These are phyloP conservation scores for Isoetes engelmannii DNA, from an alignment of 83 land plant species.

Conservation along the genomic window DNA sequence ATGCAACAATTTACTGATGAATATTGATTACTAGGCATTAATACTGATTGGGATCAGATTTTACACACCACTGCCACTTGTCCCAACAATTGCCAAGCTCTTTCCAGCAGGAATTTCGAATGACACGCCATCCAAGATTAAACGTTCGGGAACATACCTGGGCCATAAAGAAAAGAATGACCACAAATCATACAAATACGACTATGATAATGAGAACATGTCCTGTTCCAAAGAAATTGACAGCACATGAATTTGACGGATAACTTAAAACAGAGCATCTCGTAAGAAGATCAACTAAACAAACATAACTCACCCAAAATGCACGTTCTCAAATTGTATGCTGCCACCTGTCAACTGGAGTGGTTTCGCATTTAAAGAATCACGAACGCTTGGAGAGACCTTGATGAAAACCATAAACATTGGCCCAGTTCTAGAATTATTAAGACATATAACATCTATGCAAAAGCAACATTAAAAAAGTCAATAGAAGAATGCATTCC, in stretches of 20 bases:
- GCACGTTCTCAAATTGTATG: conserved; percentile 77
- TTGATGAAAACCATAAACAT: too few relatives aligned
- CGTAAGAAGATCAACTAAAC: neutral
- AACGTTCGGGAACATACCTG: conserved; percentile 66
- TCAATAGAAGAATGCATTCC: too few relatives aligned
- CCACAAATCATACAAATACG: neutral
- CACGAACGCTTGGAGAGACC: conserved; percentile 48
- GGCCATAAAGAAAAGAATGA: conserved; percentile 9
- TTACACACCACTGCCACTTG: conserved; percentile 89
- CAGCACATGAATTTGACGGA: neutral
- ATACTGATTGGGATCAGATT: neutral
- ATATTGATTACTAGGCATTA: neutral
- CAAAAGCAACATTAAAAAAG: too few relatives aligned
- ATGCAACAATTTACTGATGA: neutral
- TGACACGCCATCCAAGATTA: conserved; percentile 84
- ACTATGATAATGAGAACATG: neutral
- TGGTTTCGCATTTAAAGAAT: conserved; percentile 51
- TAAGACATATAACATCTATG: too few relatives aligned
- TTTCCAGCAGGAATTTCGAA: conserved; percentile 80
- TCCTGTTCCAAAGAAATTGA: neutral
- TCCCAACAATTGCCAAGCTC: conserved; percentile 95
- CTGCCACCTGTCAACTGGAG: conserved; percentile 57
- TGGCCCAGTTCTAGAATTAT: too few relatives aligned
- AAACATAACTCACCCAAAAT: conserved; percentile 55
- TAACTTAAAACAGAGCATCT: neutral